phyloP scores from a whole-genome alignment of 371 early-diverging fungal species.

The Mucor ambiguus region DNA sequence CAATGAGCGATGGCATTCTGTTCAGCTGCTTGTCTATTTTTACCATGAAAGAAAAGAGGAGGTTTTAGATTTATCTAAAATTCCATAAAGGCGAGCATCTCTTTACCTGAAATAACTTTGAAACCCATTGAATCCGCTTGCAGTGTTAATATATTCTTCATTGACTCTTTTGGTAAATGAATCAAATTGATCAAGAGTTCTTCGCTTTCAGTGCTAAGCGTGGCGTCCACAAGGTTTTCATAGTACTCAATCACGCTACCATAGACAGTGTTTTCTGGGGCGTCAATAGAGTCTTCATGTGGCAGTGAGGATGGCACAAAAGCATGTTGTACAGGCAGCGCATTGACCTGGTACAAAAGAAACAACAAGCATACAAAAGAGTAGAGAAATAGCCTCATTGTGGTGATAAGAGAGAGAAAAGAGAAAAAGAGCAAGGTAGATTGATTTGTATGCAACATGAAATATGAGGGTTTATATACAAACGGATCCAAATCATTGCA shows the following conservation, averaged over 20 bases:
- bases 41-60: neutral
- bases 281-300: neutral
- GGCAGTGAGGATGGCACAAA: neutral
- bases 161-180: slow-evolving; percentile 18
- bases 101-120: slow-evolving; percentile 20
- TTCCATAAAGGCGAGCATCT: neutral
- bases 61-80: slow-evolving; percentile 2
- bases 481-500: neutral
- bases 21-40: slow-evolving; percentile 16
- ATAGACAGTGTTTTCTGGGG: slow-evolving; percentile 15
- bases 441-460: neutral
- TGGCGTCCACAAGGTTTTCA: slow-evolving; percentile 34
- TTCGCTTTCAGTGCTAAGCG: slow-evolving; percentile 38
- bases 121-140: slow-evolving; percentile 22
- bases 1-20: slow-evolving; percentile 21
- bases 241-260: slow-evolving; percentile 21
- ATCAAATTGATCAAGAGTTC: slow-evolving; percentile 31
- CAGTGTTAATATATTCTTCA: neutral
- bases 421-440: neutral
- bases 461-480: slow-evolving; percentile 7
- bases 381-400: neutral
- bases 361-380: neutral
- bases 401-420: no score
- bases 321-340: neutral
- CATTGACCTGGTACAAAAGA: neutral